Conservation (phyloP, 768 basidiomycete genomes). For the Coprinopsis strossmayeri region DNA sequence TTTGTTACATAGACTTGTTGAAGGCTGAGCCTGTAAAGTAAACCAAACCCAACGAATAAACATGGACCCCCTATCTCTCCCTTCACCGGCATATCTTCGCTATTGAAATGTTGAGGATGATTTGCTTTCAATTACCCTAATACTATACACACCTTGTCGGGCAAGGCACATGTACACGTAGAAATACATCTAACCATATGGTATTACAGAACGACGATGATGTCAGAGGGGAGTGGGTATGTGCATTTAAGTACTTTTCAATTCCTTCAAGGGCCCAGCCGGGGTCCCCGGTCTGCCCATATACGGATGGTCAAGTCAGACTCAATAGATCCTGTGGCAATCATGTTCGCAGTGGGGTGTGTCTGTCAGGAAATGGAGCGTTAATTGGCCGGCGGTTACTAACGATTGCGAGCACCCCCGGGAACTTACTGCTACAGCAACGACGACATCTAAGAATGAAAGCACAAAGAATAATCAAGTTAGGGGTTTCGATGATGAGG, state of each 20-base stretch:
- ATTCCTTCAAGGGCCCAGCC: too few species aligned
- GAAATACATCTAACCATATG: not conserved
- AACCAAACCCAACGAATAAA: not conserved
- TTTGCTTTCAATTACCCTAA: not conserved
- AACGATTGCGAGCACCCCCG: too few species aligned
- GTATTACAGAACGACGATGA: too few species aligned
- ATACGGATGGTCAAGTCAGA: conserved; percentile 77
- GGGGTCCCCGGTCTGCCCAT: conserved; percentile 60
- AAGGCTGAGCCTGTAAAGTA: conserved; percentile 25
- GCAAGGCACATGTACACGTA: not conserved
- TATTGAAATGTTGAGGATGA: not conserved
- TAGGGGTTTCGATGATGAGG: not conserved
- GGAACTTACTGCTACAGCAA: conserved; percentile 70
- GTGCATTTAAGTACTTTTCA: not conserved
- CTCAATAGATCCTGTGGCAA: conserved; percentile 84
- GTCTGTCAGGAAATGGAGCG: conserved; percentile 39
- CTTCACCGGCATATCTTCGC: too few species aligned
- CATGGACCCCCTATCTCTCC: too few species aligned
- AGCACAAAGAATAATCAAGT: not conserved
- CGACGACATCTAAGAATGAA: conserved; percentile 52
- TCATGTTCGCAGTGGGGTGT: conserved; percentile 80
- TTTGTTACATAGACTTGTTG: conserved; percentile 17
- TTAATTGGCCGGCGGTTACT: too few species aligned
- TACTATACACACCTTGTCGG: not conserved
- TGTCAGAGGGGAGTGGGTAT: not conserved